Base-by-base conservation (phyloP, 2,329 filamentous ascomycete species). In the Aspergillus oerlinghausenensis region DNA sequence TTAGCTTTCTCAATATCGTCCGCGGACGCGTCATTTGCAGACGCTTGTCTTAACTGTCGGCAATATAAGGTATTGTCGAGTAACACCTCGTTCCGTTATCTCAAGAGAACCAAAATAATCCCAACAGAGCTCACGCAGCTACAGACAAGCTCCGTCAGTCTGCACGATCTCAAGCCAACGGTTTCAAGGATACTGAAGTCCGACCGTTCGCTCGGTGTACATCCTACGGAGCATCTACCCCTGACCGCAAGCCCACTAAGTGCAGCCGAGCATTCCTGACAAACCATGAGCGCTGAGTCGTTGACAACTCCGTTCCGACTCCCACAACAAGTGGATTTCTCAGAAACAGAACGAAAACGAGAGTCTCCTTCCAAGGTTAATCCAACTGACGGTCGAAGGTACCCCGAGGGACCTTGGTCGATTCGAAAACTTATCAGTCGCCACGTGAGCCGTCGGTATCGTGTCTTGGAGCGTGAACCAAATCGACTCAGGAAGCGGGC, bases 401-500 rank as follows among this genome's bases (percentile, higher is more conserved):
- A 56, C 26, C 21, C 50, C 45, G 26, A 29, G 52, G 54, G 63
- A 42, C 66, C 65, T 26, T 70, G 66, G 67, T 69, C 66, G n/a
- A 56, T 71, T 42, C 65, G 61, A 53, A 65, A 62, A 43, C 60
- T 70, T 19, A 55, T 71, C 42, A 60, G 62, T 35, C 63, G 68
- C 21, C 63, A 64, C 50, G 61, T 63, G 49, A 70, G 64, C 51
- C 64, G 63, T 49, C 66, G 64, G 43, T 71, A 71, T 64, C 63
- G 65, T 25, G 62, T 67, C 47, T 62, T 70, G 49, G 68, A 71
- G 53, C 62, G 65, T 54, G 68, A 71, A 55, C 66, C 68, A 50
- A 70, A 69, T 51, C 63, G 68, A 40, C 59, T 71, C 55, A 57
- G 67, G 50, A 71, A 71, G 58, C 65, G 67, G 43, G 60, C 50